Evolutionary conservation across 1,284 basidiomycete species (phyloP).

Genomic region (Xerocomus nothofagi): DNA sequence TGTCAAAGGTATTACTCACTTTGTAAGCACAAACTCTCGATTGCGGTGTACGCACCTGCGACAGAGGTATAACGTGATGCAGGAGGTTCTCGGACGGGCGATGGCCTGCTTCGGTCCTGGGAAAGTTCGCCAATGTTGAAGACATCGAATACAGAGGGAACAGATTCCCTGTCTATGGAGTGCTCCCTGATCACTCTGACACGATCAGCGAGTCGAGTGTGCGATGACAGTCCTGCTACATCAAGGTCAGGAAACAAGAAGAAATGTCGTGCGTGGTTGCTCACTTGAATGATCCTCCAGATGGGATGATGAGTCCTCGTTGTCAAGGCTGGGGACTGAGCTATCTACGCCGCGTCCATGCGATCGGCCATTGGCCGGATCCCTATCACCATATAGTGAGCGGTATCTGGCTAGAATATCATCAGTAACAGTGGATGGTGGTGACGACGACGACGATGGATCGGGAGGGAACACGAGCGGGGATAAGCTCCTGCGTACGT

Average conservation of each 20-base stretch:
- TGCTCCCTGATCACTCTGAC: conserved; percentile 25
- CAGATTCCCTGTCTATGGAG: conserved; percentile 21
- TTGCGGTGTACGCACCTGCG: conserved; percentile 15
- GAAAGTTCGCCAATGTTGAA: conserved; percentile 26
- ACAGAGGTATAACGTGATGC: conserved; percentile 11
- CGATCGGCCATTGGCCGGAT: conserved; percentile 1
- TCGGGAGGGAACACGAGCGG: conserved; percentile 26
- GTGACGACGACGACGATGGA: conserved; percentile 5
- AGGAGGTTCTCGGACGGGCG: conserved; percentile 9
- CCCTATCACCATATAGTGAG: background rate
- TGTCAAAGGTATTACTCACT: conserved; percentile 6
- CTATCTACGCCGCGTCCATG: conserved; percentile 8
- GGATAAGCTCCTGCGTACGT: conserved; percentile 26
- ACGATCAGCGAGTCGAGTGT: conserved; percentile 12
- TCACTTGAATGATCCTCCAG: conserved; percentile 7
- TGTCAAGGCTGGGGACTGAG: conserved; percentile 6
- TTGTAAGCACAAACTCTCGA: background rate
- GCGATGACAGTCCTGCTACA: conserved; percentile 2
- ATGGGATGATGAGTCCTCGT: conserved; percentile 2
- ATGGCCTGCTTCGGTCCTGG: conserved; percentile 18
- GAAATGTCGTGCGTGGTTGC: conserved; percentile 13
- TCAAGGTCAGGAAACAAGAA: conserved; percentile 5
- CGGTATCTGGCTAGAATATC: conserved; percentile 21
- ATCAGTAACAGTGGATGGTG: conserved; percentile 15
- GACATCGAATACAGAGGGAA: conserved; percentile 32